Conservation (phyloP, 768 basidiomycete genomes). For the Panaeolus cyanescens region DNA sequence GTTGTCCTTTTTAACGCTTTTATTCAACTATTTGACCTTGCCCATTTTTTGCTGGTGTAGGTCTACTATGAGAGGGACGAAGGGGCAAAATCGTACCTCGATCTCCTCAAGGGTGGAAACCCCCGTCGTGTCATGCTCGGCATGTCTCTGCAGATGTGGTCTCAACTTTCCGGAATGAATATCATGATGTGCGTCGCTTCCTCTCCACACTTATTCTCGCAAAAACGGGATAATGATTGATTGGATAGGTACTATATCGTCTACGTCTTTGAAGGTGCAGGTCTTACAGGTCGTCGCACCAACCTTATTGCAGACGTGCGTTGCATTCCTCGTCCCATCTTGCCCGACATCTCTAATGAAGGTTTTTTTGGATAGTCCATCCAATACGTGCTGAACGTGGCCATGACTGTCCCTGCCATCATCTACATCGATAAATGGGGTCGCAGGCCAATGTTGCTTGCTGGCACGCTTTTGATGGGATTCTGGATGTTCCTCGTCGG, state of each 20-base stretch:
- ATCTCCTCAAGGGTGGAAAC: slow-evolving; percentile 67
- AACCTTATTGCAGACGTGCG: slow-evolving; percentile 68
- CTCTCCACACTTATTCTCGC: too few relatives aligned
- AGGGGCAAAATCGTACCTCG: slow-evolving; percentile 70
- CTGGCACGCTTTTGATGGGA: slow-evolving; percentile 68
- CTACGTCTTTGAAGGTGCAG: slow-evolving; percentile 78
- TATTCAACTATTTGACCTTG: background rate
- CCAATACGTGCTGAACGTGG: slow-evolving; percentile 59
- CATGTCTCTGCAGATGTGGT: slow-evolving; percentile 78
- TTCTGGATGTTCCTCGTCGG: slow-evolving; percentile 80
- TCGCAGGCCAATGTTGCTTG: slow-evolving; percentile 72
- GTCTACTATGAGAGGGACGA: slow-evolving; percentile 63
- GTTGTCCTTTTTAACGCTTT: background rate
- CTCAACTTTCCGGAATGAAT: slow-evolving; percentile 76
- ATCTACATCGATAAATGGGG: slow-evolving; percentile 80
- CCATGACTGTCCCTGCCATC: slow-evolving; percentile 49
- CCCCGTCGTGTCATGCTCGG: slow-evolving; percentile 74
- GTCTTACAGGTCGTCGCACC: slow-evolving; percentile 71
- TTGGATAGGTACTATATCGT: slow-evolving; percentile 56
- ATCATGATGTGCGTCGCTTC: slow-evolving; percentile 67
- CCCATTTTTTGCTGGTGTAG: slow-evolving; percentile 9
- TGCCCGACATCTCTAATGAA: background rate
- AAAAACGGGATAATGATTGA: background rate
- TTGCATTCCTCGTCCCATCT: slow-evolving; percentile 4
- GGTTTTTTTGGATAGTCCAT: slow-evolving; percentile 54